Evolutionary conservation across 2,329 filamentous ascomycete genomes (phyloP).

Genomic region (Pseudocercospora pini-densiflorae): DNA sequence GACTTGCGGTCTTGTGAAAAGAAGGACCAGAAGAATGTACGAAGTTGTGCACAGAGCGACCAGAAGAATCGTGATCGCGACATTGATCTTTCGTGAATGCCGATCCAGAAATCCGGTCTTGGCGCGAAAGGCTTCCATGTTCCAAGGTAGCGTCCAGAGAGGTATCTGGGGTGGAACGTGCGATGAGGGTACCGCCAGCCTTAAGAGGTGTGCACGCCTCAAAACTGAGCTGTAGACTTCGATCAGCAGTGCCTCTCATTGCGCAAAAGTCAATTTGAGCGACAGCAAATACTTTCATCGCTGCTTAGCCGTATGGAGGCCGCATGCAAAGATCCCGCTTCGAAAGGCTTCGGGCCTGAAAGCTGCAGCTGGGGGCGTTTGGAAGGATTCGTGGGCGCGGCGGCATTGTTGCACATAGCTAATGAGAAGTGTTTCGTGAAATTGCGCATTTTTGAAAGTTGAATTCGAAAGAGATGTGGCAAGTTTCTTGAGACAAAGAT

Average conservation of each 20-base stretch:
- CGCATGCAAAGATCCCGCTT: no score
- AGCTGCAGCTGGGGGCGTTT: not conserved
- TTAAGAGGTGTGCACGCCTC: no score
- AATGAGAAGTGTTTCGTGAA: no score
- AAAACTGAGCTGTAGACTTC: no score
- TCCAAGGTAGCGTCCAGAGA: no score
- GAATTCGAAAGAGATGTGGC: not conserved
- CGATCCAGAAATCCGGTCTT: not conserved
- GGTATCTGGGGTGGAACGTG: no score
- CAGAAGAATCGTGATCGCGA: not conserved
- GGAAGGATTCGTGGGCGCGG: not conserved
- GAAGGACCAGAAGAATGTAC: not conserved
- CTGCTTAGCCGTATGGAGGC: not conserved
- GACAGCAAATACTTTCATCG: not conserved
- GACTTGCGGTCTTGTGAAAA: not conserved
- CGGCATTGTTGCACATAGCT: no score
- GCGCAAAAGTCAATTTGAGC: not conserved
- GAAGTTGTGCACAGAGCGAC: not conserved
- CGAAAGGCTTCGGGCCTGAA: not conserved
- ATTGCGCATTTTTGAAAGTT: not conserved
- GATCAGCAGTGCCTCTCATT: not conserved
- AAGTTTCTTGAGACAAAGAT: not conserved
- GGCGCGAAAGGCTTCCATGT: not conserved
- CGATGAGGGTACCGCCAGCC: no score
- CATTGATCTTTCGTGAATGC: not conserved